Conservation (phyloP, 169 alveolate species). For the Eimeria sp. region DNA sequence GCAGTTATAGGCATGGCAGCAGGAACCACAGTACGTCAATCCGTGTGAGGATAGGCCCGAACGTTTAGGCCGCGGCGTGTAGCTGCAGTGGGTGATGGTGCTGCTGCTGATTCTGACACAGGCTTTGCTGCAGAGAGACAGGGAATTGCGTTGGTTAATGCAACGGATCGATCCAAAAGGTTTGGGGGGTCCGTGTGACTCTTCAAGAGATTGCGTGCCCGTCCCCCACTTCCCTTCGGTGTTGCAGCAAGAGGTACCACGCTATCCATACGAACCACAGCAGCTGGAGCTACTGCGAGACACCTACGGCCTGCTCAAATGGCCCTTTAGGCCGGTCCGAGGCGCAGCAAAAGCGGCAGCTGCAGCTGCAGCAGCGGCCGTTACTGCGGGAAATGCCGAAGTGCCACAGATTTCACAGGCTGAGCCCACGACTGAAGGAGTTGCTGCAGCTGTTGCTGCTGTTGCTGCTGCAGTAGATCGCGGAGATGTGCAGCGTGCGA, state of each 20-base stretch:
- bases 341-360: constrained; percentile 43
- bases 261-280: constrained; percentile 79
- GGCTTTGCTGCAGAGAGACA: constrained; percentile 26
- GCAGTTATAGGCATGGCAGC: neutral
- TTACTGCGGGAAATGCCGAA: constrained; percentile 27
- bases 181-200: constrained; percentile 39
- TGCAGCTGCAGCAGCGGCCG: constrained; percentile 44
- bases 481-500: constrained; percentile 43
- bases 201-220: constrained; percentile 69
- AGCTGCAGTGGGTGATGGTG: neutral
- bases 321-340: constrained; percentile 72
- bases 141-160: constrained; percentile 64
- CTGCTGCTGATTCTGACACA: constrained; percentile 6
- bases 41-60: neutral
- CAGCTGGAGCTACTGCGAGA: constrained; percentile 75
- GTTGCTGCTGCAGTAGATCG: constrained; percentile 42
- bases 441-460: constrained; percentile 61
- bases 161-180: constrained; percentile 44
- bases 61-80: neutral
- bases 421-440: constrained; percentile 51
- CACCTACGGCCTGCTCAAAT: constrained; percentile 80
- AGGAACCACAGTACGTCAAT: neutral
- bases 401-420: constrained; percentile 30
- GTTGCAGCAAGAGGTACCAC: constrained; percentile 75
- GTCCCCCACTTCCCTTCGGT: constrained; percentile 83